These are phyloP conservation scores for Talaromyces piceae DNA, from an alignment of 2,329 filamentous ascomycete genomes.

Conservation along the genomic window DNA sequence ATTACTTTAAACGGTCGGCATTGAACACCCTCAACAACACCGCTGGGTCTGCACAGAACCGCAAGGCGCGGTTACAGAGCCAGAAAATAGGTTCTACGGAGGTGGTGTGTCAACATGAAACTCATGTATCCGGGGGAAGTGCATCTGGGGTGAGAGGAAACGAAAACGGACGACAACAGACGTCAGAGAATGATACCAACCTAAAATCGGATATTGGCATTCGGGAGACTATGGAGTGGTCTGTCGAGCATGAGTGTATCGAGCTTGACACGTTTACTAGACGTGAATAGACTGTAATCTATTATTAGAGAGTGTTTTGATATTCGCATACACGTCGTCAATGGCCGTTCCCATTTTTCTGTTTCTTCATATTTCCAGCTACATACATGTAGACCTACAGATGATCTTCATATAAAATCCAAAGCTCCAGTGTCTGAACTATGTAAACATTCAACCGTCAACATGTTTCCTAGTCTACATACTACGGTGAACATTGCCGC, in stretches of 20 bases:
- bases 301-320: no score
- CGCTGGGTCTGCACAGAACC: constrained; percentile 8
- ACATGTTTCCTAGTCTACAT: no score
- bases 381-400: no score
- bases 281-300: background rate
- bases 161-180: background rate
- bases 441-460: no score
- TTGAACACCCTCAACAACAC: constrained; percentile 10
- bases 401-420: no score
- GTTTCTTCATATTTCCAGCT: no score
- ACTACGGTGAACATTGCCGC: no score
- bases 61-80: background rate
- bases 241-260: constrained; percentile 5
- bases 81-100: background rate
- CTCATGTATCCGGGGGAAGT: background rate
- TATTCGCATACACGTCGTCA: no score
- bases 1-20: constrained; percentile 3
- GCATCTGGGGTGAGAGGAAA: background rate
- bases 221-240: constrained; percentile 15
- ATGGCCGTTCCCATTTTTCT: no score
- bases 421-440: no score
- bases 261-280: background rate
- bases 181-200: constrained; percentile 8
- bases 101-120: background rate
- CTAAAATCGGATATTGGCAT: constrained; percentile 17